Base-by-base conservation (phyloP, 768 basidiomycete species). In the Hypholoma sublateritium region DNA sequence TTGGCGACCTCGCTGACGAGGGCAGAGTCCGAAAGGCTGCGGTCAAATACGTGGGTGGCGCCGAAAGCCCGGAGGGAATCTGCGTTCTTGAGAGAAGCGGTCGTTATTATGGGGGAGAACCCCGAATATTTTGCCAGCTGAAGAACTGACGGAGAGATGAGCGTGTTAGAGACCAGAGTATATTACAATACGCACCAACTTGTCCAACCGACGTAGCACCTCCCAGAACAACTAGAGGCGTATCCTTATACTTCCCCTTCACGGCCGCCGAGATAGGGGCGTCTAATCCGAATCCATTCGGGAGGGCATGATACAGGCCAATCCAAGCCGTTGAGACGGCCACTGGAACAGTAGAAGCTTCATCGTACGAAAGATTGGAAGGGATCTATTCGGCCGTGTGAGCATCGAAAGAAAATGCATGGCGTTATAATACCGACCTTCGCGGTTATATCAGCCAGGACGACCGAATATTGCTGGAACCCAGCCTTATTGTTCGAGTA, bases 311-410 rank as follows among this genome's bases (percentile, higher is more conserved):
- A 66, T 80, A 85, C 17, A 85, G 57, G 4, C 80, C 83, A 8
- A 77, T 66, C 34, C 76, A 78, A 21, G 81, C 79, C 13, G 80
- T 77, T 3, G 74, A 72, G 22, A 83, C 60, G 1, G 71, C 81
- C 0, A 80, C 65, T 7, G 83, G 81, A 13, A 85, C 60, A 1
- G 81, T 75, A 0, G 80, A 59, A 4, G 77, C 83, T 53, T 81
- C 69, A 13, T 77, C 76, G 52, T 77, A 71, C 1, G 72, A 66
- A 9, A 76, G 32, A 13, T 68, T 69, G 11, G 59, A n/a, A 2
- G 77, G 77, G 16, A 80, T 65, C 71, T 17, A 80, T 65, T 70
- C 25, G 13, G 8, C 2, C n/a, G 8, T 11, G 35, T 21, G 8
- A 22, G 6, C 17, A 39, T 22, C 17, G 22, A 13, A 39, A 16